A percentile compares a stretch with the other conserved stretches of the same genome.
phyloP scores from a whole-genome alignment of 2,329 filamentous ascomycete genomes.

The Byssoonygena ceratinophila region DNA sequence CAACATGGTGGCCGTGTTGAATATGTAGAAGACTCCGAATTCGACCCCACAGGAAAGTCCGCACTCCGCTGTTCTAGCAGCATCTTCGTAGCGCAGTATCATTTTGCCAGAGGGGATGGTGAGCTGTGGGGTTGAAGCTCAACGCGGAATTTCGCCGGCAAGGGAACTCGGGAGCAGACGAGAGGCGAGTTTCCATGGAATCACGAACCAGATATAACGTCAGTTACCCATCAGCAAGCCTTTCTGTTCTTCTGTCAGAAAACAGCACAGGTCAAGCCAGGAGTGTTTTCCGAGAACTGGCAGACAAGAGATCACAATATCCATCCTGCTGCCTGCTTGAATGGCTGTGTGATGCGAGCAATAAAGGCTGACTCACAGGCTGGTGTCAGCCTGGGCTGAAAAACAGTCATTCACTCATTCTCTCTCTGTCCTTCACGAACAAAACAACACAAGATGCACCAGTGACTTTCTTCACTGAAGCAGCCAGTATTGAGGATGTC shows the following conservation, averaged over 20 bases:
- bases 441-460: not conserved
- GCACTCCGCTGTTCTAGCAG: not conserved
- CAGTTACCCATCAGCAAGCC: no score
- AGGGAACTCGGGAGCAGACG: not conserved
- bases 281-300: no score
- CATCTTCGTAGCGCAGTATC: not conserved
- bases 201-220: no score
- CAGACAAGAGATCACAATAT: no score
- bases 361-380: no score
- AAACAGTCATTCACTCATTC: not conserved
- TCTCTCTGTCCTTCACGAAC: not conserved
- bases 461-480: not conserved
- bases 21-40: no score
- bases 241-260: no score
- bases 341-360: no score
- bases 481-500: not conserved
- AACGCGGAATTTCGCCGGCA: not conserved
- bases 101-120: not conserved
- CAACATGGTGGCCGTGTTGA: not conserved
- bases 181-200: not conserved
- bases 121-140: not conserved
- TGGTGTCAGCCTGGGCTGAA: not conserved
- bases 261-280: no score
- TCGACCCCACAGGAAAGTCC: conserved; percentile 3
- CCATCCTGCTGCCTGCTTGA: no score